Percentiles rank a stretch among this genome's conserved stretches.
phyloP scores from a whole-genome alignment of 2,329 filamentous ascomycete genomes.

The Capronia epimyces region DNA sequence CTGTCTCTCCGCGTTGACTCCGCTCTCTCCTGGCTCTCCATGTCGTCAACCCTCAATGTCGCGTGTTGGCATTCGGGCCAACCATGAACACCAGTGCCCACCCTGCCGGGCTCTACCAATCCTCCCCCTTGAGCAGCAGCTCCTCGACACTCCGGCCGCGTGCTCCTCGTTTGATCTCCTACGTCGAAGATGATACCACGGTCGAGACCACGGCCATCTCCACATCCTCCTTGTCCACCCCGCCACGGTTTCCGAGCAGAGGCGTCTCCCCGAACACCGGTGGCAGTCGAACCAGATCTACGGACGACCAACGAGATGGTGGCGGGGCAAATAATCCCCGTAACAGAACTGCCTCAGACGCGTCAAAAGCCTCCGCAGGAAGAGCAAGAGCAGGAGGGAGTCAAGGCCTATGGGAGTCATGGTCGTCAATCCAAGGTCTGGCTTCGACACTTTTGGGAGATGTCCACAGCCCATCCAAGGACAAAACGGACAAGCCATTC shows the following conservation, averaged over 20 bases:
- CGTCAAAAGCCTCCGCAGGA: conserved; percentile 4
- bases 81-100: conserved; percentile 28
- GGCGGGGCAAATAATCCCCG: conserved; percentile 6
- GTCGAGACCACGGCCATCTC: conserved; percentile 30
- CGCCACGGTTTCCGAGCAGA: conserved; percentile 36
- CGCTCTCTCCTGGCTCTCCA: conserved; percentile 2
- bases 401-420: conserved; percentile 39
- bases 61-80: conserved; percentile 21
- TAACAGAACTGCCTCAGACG: conserved; percentile 3
- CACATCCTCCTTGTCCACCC: conserved; percentile 30
- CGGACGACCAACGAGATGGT: conserved; percentile 8
- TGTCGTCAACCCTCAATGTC: conserved; percentile 23
- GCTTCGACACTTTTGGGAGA: conserved; percentile 47
- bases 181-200: conserved; percentile 35
- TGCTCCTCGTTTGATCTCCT: conserved; percentile 41
- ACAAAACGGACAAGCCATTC: conserved; percentile 25
- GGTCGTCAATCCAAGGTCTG: conserved; percentile 46
- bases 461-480: conserved; percentile 29
- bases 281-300: conserved; percentile 20
- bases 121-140: conserved; percentile 24
- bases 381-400: neutral
- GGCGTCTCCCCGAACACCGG: conserved; percentile 38
- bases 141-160: conserved; percentile 41
- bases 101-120: conserved; percentile 19
- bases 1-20: neutral